These are phyloP conservation scores for Hamamelis virginiana DNA, from an alignment of 164 flowering plant species.

Conservation along the genomic window DNA sequence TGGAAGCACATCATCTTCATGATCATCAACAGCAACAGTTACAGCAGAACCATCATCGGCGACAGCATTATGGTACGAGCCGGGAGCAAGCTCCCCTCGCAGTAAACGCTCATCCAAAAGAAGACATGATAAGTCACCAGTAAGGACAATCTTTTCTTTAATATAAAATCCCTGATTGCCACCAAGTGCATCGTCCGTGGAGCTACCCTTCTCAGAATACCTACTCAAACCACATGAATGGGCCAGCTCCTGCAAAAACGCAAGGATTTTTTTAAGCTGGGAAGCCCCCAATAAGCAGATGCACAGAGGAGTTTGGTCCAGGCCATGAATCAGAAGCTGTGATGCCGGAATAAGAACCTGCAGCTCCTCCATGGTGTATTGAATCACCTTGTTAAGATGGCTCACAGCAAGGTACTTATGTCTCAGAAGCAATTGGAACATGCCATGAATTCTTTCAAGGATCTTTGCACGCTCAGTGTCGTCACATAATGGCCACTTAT, in stretches of 20 bases:
- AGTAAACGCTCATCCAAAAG: constrained; percentile 59
- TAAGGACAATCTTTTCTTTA: constrained; percentile 57
- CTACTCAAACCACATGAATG: constrained; percentile 69
- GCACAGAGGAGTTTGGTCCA: constrained; percentile 76
- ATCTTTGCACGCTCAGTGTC: constrained; percentile 77
- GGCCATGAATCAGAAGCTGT: constrained; percentile 52
- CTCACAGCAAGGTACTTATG: constrained; percentile 72
- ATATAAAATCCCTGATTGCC: constrained; percentile 31
- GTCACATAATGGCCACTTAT: constrained; percentile 77
- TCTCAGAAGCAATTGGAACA: constrained; percentile 65
- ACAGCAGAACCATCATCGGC: constrained; percentile 24
- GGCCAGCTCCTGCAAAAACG: constrained; percentile 85
- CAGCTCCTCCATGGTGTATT: constrained; percentile 77
- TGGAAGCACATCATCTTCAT: constrained; percentile 34
- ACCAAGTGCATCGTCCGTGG: constrained; percentile 41
- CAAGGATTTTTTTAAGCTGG: constrained; percentile 72
- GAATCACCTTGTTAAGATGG: constrained; percentile 78
- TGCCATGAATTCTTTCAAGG: constrained; percentile 63
- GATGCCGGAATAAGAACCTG: constrained; percentile 58
- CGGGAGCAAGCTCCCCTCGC: constrained; percentile 22
- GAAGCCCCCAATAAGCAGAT: constrained; percentile 81
- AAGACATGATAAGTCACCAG: constrained; percentile 55
- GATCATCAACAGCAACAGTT: constrained; percentile 12
- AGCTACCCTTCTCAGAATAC: constrained; percentile 56
- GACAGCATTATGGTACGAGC: constrained; percentile 18